Conservation (phyloP, 441 rosid species). For the Corymbia citriodora region DNA sequence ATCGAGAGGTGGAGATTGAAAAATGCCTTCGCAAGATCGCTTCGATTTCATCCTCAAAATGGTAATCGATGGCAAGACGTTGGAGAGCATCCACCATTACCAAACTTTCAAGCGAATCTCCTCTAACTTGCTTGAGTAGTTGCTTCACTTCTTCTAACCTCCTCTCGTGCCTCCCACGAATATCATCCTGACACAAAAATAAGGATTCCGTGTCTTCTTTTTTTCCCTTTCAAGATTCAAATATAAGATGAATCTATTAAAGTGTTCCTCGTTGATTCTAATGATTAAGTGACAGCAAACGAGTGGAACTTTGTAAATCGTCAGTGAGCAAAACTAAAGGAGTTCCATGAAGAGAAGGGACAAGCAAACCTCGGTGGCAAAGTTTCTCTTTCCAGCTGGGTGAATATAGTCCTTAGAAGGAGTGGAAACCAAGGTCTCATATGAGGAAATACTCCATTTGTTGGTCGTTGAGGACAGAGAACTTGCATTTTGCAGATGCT, state of each 20-base stretch:
- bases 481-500: neutral
- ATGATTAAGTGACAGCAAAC: neutral
- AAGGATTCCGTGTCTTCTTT: neutral
- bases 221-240: neutral
- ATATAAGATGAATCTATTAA: neutral
- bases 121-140: neutral
- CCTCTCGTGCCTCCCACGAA: neutral
- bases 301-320: neutral
- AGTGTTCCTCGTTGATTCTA: neutral
- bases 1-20: neutral
- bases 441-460: neutral
- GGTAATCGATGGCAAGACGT: slow-evolving; percentile 44
- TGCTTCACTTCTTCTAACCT: slow-evolving; percentile 8
- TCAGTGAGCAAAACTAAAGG: neutral
- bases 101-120: slow-evolving; percentile 18
- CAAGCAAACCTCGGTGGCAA: neutral
- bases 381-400: neutral
- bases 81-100: slow-evolving; percentile 41
- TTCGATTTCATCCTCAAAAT: slow-evolving; percentile 38
- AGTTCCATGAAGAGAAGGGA: neutral
- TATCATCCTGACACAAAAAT: slow-evolving; percentile 9
- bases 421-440: neutral
- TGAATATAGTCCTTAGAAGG: neutral
- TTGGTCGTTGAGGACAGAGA: neutral
- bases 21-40: slow-evolving; percentile 19